Evolutionary conservation across 2,329 filamentous ascomycete species (phyloP).

Genomic region (Zasmidium angulare): DNA sequence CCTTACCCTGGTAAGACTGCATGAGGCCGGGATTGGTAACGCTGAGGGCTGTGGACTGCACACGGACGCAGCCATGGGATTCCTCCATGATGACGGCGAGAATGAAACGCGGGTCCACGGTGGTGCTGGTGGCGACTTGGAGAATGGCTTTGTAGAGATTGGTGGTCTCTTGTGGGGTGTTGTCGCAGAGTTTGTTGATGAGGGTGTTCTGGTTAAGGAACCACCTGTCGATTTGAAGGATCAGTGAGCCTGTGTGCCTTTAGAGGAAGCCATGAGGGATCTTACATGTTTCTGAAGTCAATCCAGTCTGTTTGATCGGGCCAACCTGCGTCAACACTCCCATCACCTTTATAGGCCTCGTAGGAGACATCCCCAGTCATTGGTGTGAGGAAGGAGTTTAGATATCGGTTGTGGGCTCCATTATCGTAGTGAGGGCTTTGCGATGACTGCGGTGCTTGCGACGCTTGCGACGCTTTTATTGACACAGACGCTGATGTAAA

Average conservation of each 20-base stretch:
- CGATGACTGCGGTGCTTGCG: not conserved
- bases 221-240: not conserved
- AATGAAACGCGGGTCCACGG: constrained; percentile 43
- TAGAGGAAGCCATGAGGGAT: too few relatives aligned
- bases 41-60: constrained; percentile 35
- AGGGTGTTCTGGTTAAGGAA: constrained; percentile 2
- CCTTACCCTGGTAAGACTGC: constrained; percentile 42
- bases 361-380: constrained; percentile 3
- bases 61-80: constrained; percentile 46
- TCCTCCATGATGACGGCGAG: constrained; percentile 48
- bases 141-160: constrained; percentile 41
- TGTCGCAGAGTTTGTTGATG: not conserved
- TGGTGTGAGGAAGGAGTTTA: not conserved
- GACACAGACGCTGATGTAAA: too few relatives aligned
- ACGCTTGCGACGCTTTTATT: not conserved
- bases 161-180: constrained; percentile 33
- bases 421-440: not conserved
- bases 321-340: constrained; percentile 6
- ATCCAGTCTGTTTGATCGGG: constrained; percentile 7
- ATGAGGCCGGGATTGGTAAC: constrained; percentile 48
- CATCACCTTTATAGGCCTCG: constrained; percentile 7
- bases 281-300: constrained; percentile 21
- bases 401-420: not conserved
- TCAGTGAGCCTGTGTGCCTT: not conserved
- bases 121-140: constrained; percentile 31